Evolutionary conservation across 1,139 yeast species (phyloP).

Genomic region (Suhomyces bokatorum): DNA sequence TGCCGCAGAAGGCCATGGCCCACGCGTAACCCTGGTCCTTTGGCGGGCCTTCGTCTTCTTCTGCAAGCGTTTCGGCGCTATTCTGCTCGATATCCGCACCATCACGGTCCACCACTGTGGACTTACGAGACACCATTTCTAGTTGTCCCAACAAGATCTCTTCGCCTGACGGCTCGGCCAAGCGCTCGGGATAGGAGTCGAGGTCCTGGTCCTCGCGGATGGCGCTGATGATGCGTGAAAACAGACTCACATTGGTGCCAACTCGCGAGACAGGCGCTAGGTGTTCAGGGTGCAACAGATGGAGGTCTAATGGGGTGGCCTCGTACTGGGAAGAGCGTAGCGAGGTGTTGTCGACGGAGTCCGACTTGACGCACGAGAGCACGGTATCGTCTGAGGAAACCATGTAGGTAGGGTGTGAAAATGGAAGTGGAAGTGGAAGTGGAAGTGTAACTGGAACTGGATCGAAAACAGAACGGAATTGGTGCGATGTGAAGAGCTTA

Average conservation of each 20-base stretch:
- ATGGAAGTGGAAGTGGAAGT: background rate
- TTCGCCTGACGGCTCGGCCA: slow-evolving; percentile 26
- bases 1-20: slow-evolving; percentile 59
- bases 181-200: slow-evolving; percentile 22
- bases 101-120: background rate
- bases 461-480: no score
- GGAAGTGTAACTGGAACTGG: background rate
- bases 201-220: slow-evolving; percentile 33
- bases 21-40: slow-evolving; percentile 75
- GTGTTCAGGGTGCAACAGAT: background rate
- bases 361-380: background rate
- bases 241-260: slow-evolving; percentile 15
- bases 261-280: background rate
- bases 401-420: background rate
- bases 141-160: slow-evolving; percentile 25
- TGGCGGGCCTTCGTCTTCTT: slow-evolving; percentile 38
- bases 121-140: slow-evolving; percentile 18
- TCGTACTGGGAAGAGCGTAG: background rate
- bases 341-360: background rate
- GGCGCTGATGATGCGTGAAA: slow-evolving; percentile 34
- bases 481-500: no score
- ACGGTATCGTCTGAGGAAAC: background rate
- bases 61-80: slow-evolving; percentile 3
- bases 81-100: no score
- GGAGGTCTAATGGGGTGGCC: background rate